These are phyloP conservation scores for Lepidium aucheri DNA, from an alignment of 345 rosid genomes.

Conservation along the genomic window DNA sequence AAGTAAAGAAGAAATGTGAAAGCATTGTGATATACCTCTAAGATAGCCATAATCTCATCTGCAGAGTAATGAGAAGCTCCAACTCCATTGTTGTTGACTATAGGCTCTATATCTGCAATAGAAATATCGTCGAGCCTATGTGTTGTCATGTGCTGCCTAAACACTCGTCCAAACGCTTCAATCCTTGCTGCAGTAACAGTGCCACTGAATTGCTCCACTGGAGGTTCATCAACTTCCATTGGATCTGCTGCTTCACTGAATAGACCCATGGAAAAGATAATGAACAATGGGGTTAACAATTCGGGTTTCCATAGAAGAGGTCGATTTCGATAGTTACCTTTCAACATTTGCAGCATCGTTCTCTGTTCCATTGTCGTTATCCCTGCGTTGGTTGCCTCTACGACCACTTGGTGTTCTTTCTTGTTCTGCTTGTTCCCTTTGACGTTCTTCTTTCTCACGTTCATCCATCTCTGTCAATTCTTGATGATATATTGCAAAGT, in stretches of 20 bases:
- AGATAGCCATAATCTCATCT: conserved; percentile 54
- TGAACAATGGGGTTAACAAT: neutral
- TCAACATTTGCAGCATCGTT: conserved; percentile 28
- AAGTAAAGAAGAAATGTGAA: neutral
- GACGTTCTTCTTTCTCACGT: conserved; percentile 70
- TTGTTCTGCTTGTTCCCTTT: conserved; percentile 44
- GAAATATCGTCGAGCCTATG: conserved; percentile 59
- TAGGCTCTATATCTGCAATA: conserved; percentile 61
- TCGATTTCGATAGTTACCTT: conserved; percentile 31
- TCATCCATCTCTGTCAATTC: conserved; percentile 95
- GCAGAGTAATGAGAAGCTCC: conserved; percentile 47
- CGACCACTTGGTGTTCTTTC: conserved; percentile 45
- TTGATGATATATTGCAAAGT: conserved; percentile 95
- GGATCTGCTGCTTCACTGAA: conserved; percentile 41
- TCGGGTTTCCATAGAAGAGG: neutral
- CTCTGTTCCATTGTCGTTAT: neutral
- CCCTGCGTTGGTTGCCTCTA: conserved; percentile 18
- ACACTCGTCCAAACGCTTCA: conserved; percentile 63
- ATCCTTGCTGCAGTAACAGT: conserved; percentile 50
- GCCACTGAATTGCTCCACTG: conserved; percentile 37
- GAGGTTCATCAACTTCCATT: conserved; percentile 78
- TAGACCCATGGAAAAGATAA: neutral
- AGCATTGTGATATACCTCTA: conserved; percentile 48
- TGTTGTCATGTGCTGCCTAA: conserved; percentile 80
- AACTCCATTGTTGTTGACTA: conserved; percentile 46